These are phyloP conservation scores for Sphagnum magellanicum DNA, from an alignment of 228 moss, liverwort and hornwort genomes.

Conservation along the genomic window DNA sequence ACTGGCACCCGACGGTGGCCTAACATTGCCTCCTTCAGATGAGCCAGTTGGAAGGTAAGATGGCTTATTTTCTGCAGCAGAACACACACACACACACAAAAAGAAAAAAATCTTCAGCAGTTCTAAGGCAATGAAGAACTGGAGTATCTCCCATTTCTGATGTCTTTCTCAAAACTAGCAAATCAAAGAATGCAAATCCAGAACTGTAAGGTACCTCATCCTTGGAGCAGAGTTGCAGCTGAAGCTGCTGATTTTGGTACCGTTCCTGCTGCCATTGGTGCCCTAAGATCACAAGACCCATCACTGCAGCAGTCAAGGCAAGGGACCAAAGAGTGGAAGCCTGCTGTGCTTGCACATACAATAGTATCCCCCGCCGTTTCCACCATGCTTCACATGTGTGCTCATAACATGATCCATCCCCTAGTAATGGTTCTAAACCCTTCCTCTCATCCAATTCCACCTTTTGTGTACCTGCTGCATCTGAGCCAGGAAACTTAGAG, in stretches of 20 bases:
- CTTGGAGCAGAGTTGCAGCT: constrained; percentile 38
- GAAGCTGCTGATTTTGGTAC: neutral
- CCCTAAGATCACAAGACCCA: constrained; percentile 92
- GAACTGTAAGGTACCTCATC: constrained; percentile 49
- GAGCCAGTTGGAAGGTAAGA: constrained; percentile 79
- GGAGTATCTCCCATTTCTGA: constrained; percentile 46
- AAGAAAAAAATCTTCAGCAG: too few relatives aligned
- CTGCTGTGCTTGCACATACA: constrained; percentile 69
- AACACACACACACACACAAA: too few relatives aligned
- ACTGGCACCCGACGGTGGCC: constrained; percentile 90
- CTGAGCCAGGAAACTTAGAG: constrained; percentile 51
- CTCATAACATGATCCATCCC: constrained; percentile 21
- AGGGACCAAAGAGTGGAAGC: constrained; percentile 87
- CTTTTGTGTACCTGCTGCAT: constrained; percentile 35
- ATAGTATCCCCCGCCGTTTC: constrained; percentile 70
- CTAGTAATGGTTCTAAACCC: constrained; percentile 21
- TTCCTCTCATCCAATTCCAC: constrained; percentile 27
- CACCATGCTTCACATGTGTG: constrained; percentile 80
- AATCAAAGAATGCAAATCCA: neutral
- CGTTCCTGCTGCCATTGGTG: constrained; percentile 92
- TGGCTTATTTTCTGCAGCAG: constrained; percentile 82
- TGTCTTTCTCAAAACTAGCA: constrained; percentile 44
- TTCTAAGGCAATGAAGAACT: neutral
- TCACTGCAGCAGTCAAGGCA: constrained; percentile 89
- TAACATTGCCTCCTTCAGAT: constrained; percentile 82